phyloP scores from a whole-genome alignment of 768 basidiomycete genomes.

The Russula emetica region DNA sequence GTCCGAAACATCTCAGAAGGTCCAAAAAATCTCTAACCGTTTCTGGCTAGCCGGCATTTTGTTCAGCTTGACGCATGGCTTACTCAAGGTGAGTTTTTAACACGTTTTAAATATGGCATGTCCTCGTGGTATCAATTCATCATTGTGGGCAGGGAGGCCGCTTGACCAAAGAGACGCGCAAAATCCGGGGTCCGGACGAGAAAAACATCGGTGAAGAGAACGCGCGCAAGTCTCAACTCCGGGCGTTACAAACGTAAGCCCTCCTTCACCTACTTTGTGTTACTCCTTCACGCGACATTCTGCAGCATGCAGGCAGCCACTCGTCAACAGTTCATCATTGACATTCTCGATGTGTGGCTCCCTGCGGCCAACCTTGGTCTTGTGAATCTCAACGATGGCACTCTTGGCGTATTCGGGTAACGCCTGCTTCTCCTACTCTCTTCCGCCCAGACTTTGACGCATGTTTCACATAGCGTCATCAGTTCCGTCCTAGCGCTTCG shows the following conservation, averaged over 20 bases:
- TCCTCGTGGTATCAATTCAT: not conserved
- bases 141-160: conserved; percentile 47
- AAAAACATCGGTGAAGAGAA: conserved; percentile 65
- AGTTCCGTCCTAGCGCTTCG: conserved; percentile 36
- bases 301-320: conserved; percentile 58
- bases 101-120: not conserved
- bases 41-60: conserved; percentile 88
- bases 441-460: conserved; percentile 6
- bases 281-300: conserved; percentile 18
- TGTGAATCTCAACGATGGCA: conserved; percentile 75
- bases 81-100: conserved; percentile 51
- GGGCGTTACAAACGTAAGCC: conserved; percentile 50
- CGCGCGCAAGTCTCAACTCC: conserved; percentile 60
- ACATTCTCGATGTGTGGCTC: conserved; percentile 83
- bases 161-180: conserved; percentile 56
- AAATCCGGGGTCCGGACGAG: conserved; percentile 51
- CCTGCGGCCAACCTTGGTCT: conserved; percentile 80
- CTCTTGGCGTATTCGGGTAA: conserved; percentile 82
- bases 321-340: conserved; percentile 77
- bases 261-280: not conserved
- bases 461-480: conserved; percentile 45
- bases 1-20: conserved; percentile 55
- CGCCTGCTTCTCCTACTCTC: conserved; percentile 31
- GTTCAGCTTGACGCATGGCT: conserved; percentile 67
- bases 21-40: conserved; percentile 65